phyloP scores from a whole-genome alignment of 1,284 basidiomycete species.

The Cryptococcus hybrid region DNA sequence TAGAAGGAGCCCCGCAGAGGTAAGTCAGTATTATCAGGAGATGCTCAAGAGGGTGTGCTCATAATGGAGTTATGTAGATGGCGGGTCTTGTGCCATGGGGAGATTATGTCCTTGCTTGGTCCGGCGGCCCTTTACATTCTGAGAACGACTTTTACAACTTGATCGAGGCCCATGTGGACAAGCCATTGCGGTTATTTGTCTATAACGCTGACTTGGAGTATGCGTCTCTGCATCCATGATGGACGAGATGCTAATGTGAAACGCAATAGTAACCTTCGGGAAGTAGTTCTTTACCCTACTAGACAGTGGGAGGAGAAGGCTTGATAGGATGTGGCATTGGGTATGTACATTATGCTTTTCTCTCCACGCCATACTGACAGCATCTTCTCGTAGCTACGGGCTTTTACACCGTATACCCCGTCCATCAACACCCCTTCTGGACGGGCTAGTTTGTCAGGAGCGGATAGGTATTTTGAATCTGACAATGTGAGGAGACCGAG shows the following conservation, averaged over 20 bases:
- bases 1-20: slow-evolving; percentile 59
- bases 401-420: slow-evolving; percentile 84
- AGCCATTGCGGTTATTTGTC: slow-evolving; percentile 88
- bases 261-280: slow-evolving; percentile 69
- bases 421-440: slow-evolving; percentile 32
- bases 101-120: slow-evolving; percentile 91
- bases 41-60: background rate
- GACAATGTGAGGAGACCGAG: too few species aligned
- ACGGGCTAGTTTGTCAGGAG: too few species aligned
- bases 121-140: slow-evolving; percentile 84
- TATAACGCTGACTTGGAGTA: slow-evolving; percentile 98
- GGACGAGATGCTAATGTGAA: slow-evolving; percentile 20
- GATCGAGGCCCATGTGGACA: slow-evolving; percentile 91
- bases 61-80: slow-evolving; percentile 6
- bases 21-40: background rate
- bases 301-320: slow-evolving; percentile 92
- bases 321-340: slow-evolving; percentile 91
- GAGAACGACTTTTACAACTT: slow-evolving; percentile 97
- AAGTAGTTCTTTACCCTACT: slow-evolving; percentile 90
- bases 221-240: slow-evolving; percentile 47
- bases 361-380: background rate
- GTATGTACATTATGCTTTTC: slow-evolving; percentile 49
- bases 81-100: slow-evolving; percentile 77
- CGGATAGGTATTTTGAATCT: too few species aligned
- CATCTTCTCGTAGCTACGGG: slow-evolving; percentile 54